Evolutionary conservation across 805 yeast species (phyloP).

Genomic region (Wickerhamomyces ciferrii): DNA sequence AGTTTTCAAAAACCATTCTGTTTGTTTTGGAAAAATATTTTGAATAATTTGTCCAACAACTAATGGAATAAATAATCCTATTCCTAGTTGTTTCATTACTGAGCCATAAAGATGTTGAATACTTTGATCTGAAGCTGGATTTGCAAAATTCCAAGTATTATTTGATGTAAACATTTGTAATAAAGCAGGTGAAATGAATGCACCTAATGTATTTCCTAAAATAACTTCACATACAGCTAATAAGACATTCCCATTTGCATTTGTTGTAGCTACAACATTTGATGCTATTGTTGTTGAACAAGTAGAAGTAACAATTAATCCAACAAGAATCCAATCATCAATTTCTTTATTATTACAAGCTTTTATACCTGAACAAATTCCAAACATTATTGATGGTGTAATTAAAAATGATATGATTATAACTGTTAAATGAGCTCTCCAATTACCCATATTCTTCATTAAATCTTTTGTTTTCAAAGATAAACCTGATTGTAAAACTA

Average conservation of each 20-base stretch:
- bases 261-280: not conserved
- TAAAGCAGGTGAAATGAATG: slow-evolving; percentile 76
- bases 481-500: slow-evolving; percentile 28
- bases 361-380: not conserved
- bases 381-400: slow-evolving; percentile 10
- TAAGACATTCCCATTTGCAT: not conserved
- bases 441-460: slow-evolving; percentile 50
- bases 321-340: not conserved
- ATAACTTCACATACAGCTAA: slow-evolving; percentile 27
- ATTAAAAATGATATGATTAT: slow-evolving; percentile 59
- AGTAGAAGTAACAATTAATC: not conserved
- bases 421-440: slow-evolving; percentile 75
- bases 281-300: not conserved
- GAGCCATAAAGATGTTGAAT: slow-evolving; percentile 27
- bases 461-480: slow-evolving; percentile 60
- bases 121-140: slow-evolving; percentile 41
- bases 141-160: slow-evolving; percentile 64
- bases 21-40: not conserved
- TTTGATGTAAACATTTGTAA: slow-evolving; percentile 52
- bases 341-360: not conserved
- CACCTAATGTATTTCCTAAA: slow-evolving; percentile 74
- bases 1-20: slow-evolving; percentile 21
- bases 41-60: too few relatives aligned
- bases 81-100: too few relatives aligned
- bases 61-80: too few relatives aligned